Base-by-base conservation (phyloP, 192 early-diverging fungal genomes). In the Linnemannia hyalina region DNA sequence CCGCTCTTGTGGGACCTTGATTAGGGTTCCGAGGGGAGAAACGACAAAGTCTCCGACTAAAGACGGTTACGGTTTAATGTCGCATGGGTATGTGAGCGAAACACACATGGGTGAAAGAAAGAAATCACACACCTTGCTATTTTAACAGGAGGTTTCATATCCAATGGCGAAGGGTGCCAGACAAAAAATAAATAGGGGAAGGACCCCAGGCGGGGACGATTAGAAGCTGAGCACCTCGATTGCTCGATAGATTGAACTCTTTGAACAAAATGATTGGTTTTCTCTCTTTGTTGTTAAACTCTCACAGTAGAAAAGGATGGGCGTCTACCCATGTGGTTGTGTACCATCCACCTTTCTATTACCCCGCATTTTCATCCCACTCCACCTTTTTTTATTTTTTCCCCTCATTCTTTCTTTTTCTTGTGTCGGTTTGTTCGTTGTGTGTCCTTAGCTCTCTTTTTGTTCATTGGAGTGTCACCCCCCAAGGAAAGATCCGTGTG, bases 401-500 rank as follows among this genome's bases (percentile, higher is more conserved):
- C 9, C 9, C 7, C 4, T 63, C 10, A 11, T 6, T 22, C 10
- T 26, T 29, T 2, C 29, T 65, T 32, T 10, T 26, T 26, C n/a
- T 57, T n/a, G 26, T 57, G 55, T 57, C 7, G 26, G 20, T 23
- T 22, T 23, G 57, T 29, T 60, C 23, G 3, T 65, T 65, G 3
- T 32, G 29, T 60, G 13, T 3, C 44, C 44, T 46, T 46, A 46
- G 44, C 44, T 60, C 20, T 9, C 49, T 52, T 52, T 22, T 52
- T 18, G n/a, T 32, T 32, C 29, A 65, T 65, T 65, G 60, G 13
- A 65, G 35, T 65, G 60, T 52, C 49, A 18, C 49, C 0, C 44
- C 49, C 18, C 55, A 65, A 32, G 60, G 60, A 65, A 65, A 29
- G 60, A 65, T 65, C 60, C 60, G 60, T 65, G n/a, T 65, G 11